Base-by-base conservation (phyloP, 1,139 yeast genomes). In the Scheffersomyces cryptocercus region DNA sequence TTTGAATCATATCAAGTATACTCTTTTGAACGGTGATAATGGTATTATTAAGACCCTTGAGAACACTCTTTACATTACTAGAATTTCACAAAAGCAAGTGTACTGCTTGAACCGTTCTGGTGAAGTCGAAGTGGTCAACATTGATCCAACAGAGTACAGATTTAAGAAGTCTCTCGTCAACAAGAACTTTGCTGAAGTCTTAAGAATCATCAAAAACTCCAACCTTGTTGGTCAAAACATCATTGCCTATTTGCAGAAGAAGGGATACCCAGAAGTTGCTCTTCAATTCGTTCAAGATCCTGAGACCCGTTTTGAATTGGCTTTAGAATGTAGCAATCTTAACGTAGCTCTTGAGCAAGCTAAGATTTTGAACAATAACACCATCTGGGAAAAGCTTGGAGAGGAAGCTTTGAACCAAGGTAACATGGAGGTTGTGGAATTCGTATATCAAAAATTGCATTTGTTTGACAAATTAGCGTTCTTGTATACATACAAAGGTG, bases 181-280 rank as follows among this genome's bases (percentile, higher is more conserved):
- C 70, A 86, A 84, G 65, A 90, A 93, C 65, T 93, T 89, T 70
- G 83, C 83, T 52, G 99, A 95, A 68, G 98, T 95, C 20, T 77
- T 93, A 54, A 82, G 97, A 56, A 82, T 95, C 54, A 93, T 95
- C 65, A 85, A 83, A 59, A 84, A 79, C 48, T 91, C 98, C 26
- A 90, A 88, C 61, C 78, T 95, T 60, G 99, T 95, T 44, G 99
- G 99, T 52, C 97, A 95, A 70, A 90, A 91, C 64, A 93, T 95
- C 60, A 91, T 95, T 64, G 93, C 95, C 6, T 95, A 93, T 65
- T 77, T 95, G 59, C 97, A 95, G 64, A 86, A 91, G 74, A 84
- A 89, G 62, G 99, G 99, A 2, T 93, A 86, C 65, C 98, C 99
- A 13, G 96, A 88, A 64, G 77, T 81, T 51, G 99, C 99, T 2